phyloP scores from a whole-genome alignment of 2,329 filamentous ascomycete genomes.

The Scedosporium boydii region DNA sequence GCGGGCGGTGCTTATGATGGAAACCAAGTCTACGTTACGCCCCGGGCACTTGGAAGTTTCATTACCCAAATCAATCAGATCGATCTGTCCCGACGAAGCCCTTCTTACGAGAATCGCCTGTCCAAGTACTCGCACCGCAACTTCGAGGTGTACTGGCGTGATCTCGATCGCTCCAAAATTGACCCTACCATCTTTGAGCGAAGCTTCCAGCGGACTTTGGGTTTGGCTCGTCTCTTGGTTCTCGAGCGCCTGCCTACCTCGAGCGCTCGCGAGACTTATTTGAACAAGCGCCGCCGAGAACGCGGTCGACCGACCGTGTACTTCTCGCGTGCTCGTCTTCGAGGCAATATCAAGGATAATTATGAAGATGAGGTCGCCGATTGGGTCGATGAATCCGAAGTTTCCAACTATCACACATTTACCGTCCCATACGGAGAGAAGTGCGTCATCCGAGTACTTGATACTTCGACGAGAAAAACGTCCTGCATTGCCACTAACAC shows the following conservation, averaged over 20 bases:
- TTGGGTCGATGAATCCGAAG: slow-evolving; percentile 68
- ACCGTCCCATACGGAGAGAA: slow-evolving; percentile 57
- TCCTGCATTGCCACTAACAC: neutral
- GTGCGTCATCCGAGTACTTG: slow-evolving; percentile 4
- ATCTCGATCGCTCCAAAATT: slow-evolving; percentile 62
- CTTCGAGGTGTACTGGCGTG: slow-evolving; percentile 75
- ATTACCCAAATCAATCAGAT: slow-evolving; percentile 76
- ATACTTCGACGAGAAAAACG: neutral
- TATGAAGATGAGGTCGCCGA: slow-evolving; percentile 77
- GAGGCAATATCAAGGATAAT: slow-evolving; percentile 66
- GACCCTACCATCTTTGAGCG: slow-evolving; percentile 84
- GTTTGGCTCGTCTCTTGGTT: slow-evolving; percentile 69
- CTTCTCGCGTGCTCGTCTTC: slow-evolving; percentile 29
- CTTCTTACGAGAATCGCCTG: slow-evolving; percentile 79
- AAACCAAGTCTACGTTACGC: slow-evolving; percentile 67
- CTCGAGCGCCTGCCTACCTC: slow-evolving; percentile 67
- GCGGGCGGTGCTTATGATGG: slow-evolving; percentile 76
- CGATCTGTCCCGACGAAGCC: slow-evolving; percentile 69
- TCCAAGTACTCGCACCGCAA: slow-evolving; percentile 78
- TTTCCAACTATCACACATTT: slow-evolving; percentile 73
- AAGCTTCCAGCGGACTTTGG: slow-evolving; percentile 65
- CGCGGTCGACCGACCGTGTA: slow-evolving; percentile 55
- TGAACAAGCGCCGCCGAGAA: slow-evolving; percentile 60
- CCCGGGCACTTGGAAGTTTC: slow-evolving; percentile 67
- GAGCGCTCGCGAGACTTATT: slow-evolving; percentile 58